Percentiles rank a stretch among this genome's conserved stretches.
Evolutionary conservation across 331 rosid species (phyloP).

Genomic region (Pyracantha coccinea): DNA sequence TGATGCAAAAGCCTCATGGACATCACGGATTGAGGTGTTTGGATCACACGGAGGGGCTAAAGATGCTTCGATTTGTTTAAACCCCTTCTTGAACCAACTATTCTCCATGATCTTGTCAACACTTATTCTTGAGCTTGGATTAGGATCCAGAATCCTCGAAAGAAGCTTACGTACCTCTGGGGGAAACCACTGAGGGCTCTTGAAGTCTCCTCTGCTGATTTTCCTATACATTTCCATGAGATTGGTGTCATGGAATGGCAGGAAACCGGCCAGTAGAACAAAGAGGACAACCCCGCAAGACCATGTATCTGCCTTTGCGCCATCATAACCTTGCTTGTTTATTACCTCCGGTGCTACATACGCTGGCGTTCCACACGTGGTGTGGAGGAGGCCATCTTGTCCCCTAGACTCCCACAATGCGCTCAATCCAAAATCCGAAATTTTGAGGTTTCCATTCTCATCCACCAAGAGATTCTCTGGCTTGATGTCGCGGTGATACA

Average conservation of each 20-base stretch:
- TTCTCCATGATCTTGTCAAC: conserved; percentile 34
- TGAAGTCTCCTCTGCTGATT: conserved; percentile 46
- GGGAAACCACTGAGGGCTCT: conserved; percentile 52
- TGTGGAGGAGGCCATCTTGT: conserved; percentile 66
- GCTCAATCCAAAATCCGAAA: conserved; percentile 63
- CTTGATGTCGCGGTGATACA: conserved; percentile 60
- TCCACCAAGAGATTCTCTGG: conserved; percentile 71
- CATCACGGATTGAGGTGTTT: conserved; percentile 10
- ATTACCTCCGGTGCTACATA: conserved; percentile 76
- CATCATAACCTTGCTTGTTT: conserved; percentile 58
- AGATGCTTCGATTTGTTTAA: conserved; percentile 17
- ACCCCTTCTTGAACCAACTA: conserved; percentile 54
- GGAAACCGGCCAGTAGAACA: conserved; percentile 60
- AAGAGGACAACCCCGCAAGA: conserved; percentile 72
- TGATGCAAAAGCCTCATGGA: conserved; percentile 18
- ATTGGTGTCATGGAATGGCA: conserved; percentile 55
- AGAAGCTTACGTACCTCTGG: conserved; percentile 42
- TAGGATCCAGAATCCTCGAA: conserved; percentile 45
- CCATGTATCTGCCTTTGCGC: conserved; percentile 70
- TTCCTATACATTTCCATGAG: conserved; percentile 51
- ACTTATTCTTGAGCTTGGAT: conserved; percentile 38
- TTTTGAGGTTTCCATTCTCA: conserved; percentile 54
- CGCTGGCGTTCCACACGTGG: conserved; percentile 72
- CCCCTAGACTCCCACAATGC: conserved; percentile 45
- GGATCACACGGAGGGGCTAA: background rate